These are phyloP conservation scores for Scalesia atractyloides DNA, from an alignment of 129 eudicot genomes.

Conservation along the genomic window DNA sequence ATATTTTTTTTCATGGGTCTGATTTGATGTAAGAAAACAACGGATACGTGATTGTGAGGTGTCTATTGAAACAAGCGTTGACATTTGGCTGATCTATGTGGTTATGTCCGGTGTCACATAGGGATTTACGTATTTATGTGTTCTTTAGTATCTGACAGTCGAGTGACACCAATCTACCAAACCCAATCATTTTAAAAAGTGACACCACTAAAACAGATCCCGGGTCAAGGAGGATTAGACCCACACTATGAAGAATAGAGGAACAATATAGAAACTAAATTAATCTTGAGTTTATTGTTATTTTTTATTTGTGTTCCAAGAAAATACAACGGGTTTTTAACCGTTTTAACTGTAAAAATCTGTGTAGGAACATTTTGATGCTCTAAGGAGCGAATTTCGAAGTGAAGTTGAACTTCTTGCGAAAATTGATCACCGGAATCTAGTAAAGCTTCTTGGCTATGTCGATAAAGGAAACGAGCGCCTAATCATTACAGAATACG, in stretches of 20 bases:
- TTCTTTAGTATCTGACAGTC: too few relatives aligned
- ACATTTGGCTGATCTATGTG: too few relatives aligned
- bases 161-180: too few relatives aligned
- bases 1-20: too few relatives aligned
- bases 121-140: too few relatives aligned
- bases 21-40: too few relatives aligned
- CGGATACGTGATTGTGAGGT: too few relatives aligned
- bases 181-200: too few relatives aligned
- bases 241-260: not conserved
- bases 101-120: too few relatives aligned
- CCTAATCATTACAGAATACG: slow-evolving; percentile 86
- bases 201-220: too few relatives aligned
- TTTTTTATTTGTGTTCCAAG: not conserved
- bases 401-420: slow-evolving; percentile 93
- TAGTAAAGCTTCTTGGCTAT: slow-evolving; percentile 86
- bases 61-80: too few relatives aligned
- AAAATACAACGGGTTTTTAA: not conserved
- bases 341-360: slow-evolving; percentile 9
- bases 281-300: not conserved
- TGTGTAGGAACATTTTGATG: slow-evolving; percentile 71
- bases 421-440: slow-evolving; percentile 84
- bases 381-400: slow-evolving; percentile 67
- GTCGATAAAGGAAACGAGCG: slow-evolving; percentile 90
- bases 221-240: slow-evolving; percentile 1
- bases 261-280: too few relatives aligned